A percentile compares a stretch with the other conserved stretches of the same genome.
Evolutionary conservation across 305 asterid species (phyloP).

Genomic region (Solanum hybrid): DNA sequence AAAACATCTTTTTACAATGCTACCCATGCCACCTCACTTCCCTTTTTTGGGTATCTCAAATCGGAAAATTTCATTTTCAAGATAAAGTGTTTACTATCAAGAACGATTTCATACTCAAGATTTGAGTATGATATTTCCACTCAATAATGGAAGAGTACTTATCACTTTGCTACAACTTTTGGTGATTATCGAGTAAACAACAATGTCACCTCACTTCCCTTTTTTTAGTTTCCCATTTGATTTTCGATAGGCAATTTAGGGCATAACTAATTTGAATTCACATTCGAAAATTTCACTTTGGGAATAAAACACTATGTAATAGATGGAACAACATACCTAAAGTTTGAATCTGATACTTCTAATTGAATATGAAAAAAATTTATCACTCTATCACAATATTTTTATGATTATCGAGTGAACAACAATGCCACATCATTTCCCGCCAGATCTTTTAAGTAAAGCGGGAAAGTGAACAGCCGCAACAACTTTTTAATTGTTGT

Average conservation of each 20-base stretch:
- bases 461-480: background rate
- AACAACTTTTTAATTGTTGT: background rate
- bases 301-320: background rate
- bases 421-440: background rate
- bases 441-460: background rate
- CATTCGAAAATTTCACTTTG: rapidly evolving
- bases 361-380: background rate
- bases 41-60: background rate
- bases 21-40: background rate
- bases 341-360: background rate
- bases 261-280: rapidly evolving
- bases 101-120: background rate
- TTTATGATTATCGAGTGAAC: background rate
- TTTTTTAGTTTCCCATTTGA: background rate
- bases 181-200: background rate
- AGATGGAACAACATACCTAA: background rate
- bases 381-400: background rate
- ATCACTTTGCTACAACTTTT: background rate
- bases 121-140: background rate
- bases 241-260: background rate
- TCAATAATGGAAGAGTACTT: background rate
- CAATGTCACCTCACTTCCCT: background rate
- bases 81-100: background rate
- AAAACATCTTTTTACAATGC: background rate
- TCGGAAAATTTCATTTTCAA: background rate